Percentiles rank a stretch among this genome's conserved stretches.
Conservation (phyloP, 2,329 filamentous ascomycete species). For the Pseudogymnoascus sp. region DNA sequence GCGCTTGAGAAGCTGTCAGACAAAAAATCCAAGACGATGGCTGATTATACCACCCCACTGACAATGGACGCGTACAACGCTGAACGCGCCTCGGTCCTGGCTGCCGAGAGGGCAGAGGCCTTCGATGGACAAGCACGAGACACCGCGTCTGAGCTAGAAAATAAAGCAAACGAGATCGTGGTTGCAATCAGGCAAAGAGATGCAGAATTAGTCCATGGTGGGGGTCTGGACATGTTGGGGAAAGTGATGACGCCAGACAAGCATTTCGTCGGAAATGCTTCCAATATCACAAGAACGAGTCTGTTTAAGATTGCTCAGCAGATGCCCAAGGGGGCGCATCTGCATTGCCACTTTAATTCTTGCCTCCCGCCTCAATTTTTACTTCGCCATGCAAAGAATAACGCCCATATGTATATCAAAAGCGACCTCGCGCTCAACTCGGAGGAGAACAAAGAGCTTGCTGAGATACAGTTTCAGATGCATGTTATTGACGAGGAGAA, state of each 20-base stretch:
- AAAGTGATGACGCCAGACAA: conserved; percentile 32
- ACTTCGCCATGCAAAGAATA: conserved; percentile 43
- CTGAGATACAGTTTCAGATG: conserved; percentile 55
- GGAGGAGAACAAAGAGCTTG: conserved; percentile 26
- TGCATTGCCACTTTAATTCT: conserved; percentile 74
- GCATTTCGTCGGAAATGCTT: conserved; percentile 49
- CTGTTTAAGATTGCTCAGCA: conserved; percentile 47
- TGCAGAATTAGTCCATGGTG: conserved; percentile 20
- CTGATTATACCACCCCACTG: background rate
- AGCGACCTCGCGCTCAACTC: conserved; percentile 45
- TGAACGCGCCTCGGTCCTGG: conserved; percentile 12
- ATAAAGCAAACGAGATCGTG: conserved; percentile 22
- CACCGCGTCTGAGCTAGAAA: conserved; percentile 21
- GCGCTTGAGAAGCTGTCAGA: background rate
- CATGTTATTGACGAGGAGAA: conserved; percentile 22
- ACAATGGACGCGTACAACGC: conserved; percentile 9
- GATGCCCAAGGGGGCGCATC: conserved; percentile 64
- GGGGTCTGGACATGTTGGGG: conserved; percentile 9
- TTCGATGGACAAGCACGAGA: conserved; percentile 24
- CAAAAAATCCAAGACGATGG: background rate
- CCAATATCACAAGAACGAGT: conserved; percentile 46
- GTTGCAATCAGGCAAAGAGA: conserved; percentile 23
- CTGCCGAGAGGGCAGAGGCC: conserved; percentile 19
- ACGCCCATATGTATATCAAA: conserved; percentile 61
- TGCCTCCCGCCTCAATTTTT: conserved; percentile 55